A percentile compares a stretch with the other conserved stretches of the same genome.
These are phyloP conservation scores for Ustilago cynodontis DNA, from an alignment of 1,284 basidiomycete genomes.

Conservation along the genomic window DNA sequence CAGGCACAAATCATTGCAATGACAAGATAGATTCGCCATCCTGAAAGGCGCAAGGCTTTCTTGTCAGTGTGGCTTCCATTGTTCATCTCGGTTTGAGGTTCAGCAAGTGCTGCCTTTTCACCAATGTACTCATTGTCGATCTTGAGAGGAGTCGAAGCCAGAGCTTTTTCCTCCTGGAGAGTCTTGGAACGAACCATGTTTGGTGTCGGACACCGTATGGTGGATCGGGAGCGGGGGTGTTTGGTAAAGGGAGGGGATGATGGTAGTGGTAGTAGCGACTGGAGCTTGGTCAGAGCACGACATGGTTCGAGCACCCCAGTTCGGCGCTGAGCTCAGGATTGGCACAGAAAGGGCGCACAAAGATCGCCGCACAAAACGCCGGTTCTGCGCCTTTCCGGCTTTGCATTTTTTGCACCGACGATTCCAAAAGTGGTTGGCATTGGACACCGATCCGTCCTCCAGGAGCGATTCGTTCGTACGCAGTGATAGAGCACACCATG, in stretches of 20 bases:
- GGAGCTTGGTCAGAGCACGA: neutral
- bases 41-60: neutral
- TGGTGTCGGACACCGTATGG: neutral
- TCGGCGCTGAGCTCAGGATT: neutral
- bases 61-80: neutral
- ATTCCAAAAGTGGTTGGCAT: neutral
- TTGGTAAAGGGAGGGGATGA: neutral
- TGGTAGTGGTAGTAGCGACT: neutral
- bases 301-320: too few relatives aligned
- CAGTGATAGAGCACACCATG: neutral
- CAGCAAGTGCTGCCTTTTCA: slow-evolving; percentile 1
- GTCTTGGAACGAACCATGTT: slow-evolving; percentile 14
- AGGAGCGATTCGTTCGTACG: neutral
- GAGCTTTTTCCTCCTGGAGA: slow-evolving; percentile 12
- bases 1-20: neutral
- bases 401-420: neutral
- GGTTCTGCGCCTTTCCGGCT: neutral
- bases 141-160: slow-evolving; percentile 21
- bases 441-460: neutral
- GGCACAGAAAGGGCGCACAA: neutral
- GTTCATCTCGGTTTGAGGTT: neutral
- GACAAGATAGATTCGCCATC: neutral
- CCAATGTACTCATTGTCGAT: slow-evolving; percentile 2
- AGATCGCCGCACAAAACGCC: slow-evolving; percentile 7
- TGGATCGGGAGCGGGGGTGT: neutral